Evolutionary conservation across 805 yeast species (phyloP).

Genomic region (Barnettozyma siamensis): DNA sequence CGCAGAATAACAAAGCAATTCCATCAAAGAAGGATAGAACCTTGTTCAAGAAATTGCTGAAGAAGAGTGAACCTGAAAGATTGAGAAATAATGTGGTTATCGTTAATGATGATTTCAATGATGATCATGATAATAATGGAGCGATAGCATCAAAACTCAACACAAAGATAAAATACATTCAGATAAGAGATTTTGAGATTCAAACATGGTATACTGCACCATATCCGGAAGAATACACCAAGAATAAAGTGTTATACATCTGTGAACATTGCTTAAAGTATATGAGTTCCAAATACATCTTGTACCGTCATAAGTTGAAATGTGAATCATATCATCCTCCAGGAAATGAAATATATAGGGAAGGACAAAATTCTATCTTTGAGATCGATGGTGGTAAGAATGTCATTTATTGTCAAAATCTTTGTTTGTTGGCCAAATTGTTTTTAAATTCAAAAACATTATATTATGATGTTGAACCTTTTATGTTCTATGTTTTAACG

Average conservation of each 20-base stretch:
- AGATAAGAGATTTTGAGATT: slow-evolving; percentile 66
- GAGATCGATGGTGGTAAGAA: slow-evolving; percentile 90
- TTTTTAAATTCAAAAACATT: slow-evolving; percentile 88
- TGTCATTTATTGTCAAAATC: slow-evolving; percentile 77
- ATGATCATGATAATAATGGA: slow-evolving; percentile 1
- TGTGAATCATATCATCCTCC: slow-evolving; percentile 77
- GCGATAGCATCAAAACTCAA: slow-evolving; percentile 5
- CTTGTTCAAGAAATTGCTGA: slow-evolving; percentile 38
- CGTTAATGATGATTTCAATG: slow-evolving; percentile 16
- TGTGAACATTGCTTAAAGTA: slow-evolving; percentile 85
- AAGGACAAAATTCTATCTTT: slow-evolving; percentile 65
- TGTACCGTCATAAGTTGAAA: slow-evolving; percentile 66
- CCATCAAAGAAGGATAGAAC: slow-evolving; percentile 50
- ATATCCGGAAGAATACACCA: slow-evolving; percentile 80
- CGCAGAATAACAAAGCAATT: slow-evolving; percentile 52
- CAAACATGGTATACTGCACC: slow-evolving; percentile 93
- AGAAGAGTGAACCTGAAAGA: slow-evolving; percentile 35
- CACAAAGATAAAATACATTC: slow-evolving; percentile 43
- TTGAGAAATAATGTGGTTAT: slow-evolving; percentile 31
- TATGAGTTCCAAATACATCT: slow-evolving; percentile 60
- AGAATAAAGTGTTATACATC: slow-evolving; percentile 55
- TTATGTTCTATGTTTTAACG: slow-evolving; percentile 79
- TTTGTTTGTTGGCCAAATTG: slow-evolving; percentile 83
- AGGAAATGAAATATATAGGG: slow-evolving; percentile 85
- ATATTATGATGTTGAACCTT: slow-evolving; percentile 94